Evolutionary conservation across 1,284 basidiomycete genomes (phyloP), one percentile per base, ranked within the genome.

Genomic region (Schizophyllum amplum): DNA sequence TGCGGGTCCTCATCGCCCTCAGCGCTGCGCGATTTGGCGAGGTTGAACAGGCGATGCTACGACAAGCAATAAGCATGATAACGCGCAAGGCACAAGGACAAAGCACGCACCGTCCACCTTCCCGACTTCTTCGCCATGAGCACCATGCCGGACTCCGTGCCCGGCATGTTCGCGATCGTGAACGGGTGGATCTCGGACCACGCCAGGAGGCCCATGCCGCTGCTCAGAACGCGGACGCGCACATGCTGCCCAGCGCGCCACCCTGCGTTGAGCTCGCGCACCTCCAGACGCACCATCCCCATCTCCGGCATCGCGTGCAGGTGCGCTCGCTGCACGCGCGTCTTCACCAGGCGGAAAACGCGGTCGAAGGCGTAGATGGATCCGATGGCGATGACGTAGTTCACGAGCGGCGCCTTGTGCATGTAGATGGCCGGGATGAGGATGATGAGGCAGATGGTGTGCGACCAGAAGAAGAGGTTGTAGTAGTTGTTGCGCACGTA

Each of bases 161-260:
- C 67, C 59, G 63, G 61, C 42, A 69, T 69, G 61, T 76, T 83
- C 57, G 86, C 75, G 68, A 94, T 90, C 0, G 90, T 91, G 68
- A 92, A 91, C 0, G 90, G 90, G 64, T 92, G 91, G 0, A 77
- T 71, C 61, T 86, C 80, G 11, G 78, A 75, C 74, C 85, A 82
- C 2, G 81, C 80, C 26, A 76, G 73, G 64, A 74, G 68, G 2
- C 85, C 82, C 74, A 86, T 75, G 4, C 74, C 72, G 1, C 68
- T 66, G 0, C 82, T 78, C 11, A 90, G 69, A 4, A 93, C 75
- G 9, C 87, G 82, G 1, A 93, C 61, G 49, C 86, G 80, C 55
- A 93, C 79, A 65, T 93, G 91, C 66, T 93, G 91, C 0, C 90
- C 90, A 1, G 89, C 85, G 4, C 87, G 80, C 90, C 90, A 94